Evolutionary conservation across 495 filamentous ascomycete genomes (phyloP), one percentile per base, ranked within the genome.

Genomic region (Penicillium cinerascens): DNA sequence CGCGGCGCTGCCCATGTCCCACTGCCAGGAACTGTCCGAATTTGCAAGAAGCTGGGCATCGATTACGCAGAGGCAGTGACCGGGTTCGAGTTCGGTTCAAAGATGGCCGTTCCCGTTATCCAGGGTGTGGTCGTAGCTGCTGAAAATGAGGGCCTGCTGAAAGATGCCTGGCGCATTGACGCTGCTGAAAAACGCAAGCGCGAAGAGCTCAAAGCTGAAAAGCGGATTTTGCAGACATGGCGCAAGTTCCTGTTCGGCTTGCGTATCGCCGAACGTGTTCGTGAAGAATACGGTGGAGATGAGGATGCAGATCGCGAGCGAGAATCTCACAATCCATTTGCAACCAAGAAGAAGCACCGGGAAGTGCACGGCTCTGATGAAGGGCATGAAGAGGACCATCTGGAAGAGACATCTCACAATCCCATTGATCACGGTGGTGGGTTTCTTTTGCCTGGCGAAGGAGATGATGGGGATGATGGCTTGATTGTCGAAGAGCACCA

Each of bases 51-150:
- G 49, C 77, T 99, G 2, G 84, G 81, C 15, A 86, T 99, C 36
- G 88, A 95, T 58, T 95, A 85, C 65, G 95, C 95, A 0, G 93
- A 99, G 62, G 93, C 95, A 17, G 92, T 96, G 9, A 92, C 87
- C 3, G 95, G 91, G 4, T 99, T 99, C 70, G 93, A 99, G 66
- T 99, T 99, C 70, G 88, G 89, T 9, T 85, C 88, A 42, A 85
- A 91, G 56, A 88, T 92, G 79, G 95, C 93, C 8, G 88, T 97
- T 16, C 93, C 93, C 9, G 84, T 95, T 2, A 84, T 97, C 39
- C 84, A 90, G 43, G 93, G 95, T 0, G 90, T 97, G 0, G 90
- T 99, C 0, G 77, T 96, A 2, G 91, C 93, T 0, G 78, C 78
- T 44, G 92, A 92, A 65, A 78, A 95, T 58, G 82, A 87, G 56